These are phyloP conservation scores for Sugiyamaella floridensis DNA, from an alignment of 805 yeast species.

Conservation along the genomic window DNA sequence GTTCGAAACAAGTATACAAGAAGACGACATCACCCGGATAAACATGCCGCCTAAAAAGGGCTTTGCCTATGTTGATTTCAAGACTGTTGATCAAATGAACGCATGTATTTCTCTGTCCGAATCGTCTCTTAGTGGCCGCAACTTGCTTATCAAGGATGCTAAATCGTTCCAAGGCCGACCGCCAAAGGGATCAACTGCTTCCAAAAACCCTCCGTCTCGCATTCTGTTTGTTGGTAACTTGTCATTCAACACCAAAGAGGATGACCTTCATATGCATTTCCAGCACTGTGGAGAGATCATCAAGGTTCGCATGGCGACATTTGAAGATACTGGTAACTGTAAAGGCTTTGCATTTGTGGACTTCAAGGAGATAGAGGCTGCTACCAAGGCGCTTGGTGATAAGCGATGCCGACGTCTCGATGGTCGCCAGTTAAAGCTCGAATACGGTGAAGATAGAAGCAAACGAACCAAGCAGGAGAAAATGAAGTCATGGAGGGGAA, in stretches of 20 bases:
- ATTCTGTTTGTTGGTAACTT: constrained; percentile 89
- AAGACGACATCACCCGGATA: constrained; percentile 61
- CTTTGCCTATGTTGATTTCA: constrained; percentile 85
- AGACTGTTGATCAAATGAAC: constrained; percentile 49
- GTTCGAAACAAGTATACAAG: constrained; percentile 21
- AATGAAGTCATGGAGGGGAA: constrained; percentile 3
- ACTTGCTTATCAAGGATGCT: constrained; percentile 74
- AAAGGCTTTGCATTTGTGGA: constrained; percentile 94
- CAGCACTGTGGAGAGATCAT: constrained; percentile 85
- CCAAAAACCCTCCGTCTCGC: constrained; percentile 71
- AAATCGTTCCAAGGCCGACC: constrained; percentile 87
- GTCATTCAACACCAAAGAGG: constrained; percentile 85
- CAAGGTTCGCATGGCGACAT: constrained; percentile 92
- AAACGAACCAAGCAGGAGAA: constrained; percentile 39
- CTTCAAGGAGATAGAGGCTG: constrained; percentile 71
- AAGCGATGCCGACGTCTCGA: constrained; percentile 57
- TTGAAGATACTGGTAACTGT: constrained; percentile 92
- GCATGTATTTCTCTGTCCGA: constrained; percentile 67
- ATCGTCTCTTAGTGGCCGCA: constrained; percentile 70
- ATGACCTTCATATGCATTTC: constrained; percentile 69
- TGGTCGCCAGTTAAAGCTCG: constrained; percentile 74
- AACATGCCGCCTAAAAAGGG: constrained; percentile 71
- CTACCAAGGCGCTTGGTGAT: constrained; percentile 75
- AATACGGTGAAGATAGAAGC: constrained; percentile 92
- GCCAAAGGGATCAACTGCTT: constrained; percentile 40